Percentiles rank a stretch among this genome's conserved stretches.
These are phyloP conservation scores for Acarospora socialis DNA, from an alignment of 2,329 filamentous ascomycete species.

Conservation along the genomic window DNA sequence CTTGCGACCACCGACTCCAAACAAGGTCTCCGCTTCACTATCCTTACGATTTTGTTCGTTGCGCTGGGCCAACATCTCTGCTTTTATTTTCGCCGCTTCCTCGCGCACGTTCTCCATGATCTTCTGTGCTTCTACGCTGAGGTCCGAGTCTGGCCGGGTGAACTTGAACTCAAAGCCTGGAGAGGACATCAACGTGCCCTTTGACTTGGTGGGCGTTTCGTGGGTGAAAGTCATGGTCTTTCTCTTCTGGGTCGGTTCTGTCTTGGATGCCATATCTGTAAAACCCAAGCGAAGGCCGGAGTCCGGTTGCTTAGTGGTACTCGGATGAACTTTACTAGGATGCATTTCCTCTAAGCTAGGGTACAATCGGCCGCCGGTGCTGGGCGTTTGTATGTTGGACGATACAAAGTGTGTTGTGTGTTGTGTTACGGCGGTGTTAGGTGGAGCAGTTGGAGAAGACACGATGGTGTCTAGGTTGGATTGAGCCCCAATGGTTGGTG, in stretches of 20 bases:
- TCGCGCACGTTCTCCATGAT: constrained; percentile 55
- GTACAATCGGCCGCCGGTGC: constrained; percentile 49
- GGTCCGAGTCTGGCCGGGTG: constrained; percentile 27
- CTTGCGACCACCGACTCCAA: constrained; percentile 41
- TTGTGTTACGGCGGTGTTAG: constrained; percentile 19
- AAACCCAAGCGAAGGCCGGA: constrained; percentile 75
- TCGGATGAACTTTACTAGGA: constrained; percentile 64
- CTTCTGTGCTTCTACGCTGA: constrained; percentile 38
- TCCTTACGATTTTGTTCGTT: constrained; percentile 40
- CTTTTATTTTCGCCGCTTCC: constrained; percentile 57
- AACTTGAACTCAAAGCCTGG: constrained; percentile 34
- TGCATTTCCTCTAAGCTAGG: constrained; percentile 77
- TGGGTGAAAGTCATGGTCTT: constrained; percentile 12
- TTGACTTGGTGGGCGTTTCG: constrained; percentile 30
- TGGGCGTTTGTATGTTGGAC: constrained; percentile 42
- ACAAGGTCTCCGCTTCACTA: constrained; percentile 27
- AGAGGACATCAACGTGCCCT: constrained; percentile 25
- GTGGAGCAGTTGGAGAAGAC: constrained; percentile 17
- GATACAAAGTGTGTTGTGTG: constrained; percentile 23
- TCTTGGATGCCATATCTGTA: constrained; percentile 14
- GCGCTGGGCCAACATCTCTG: constrained; percentile 48
- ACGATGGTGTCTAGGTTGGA: constrained; percentile 20
- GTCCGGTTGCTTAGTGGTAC: constrained; percentile 60
- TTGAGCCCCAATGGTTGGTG: constrained; percentile 4
- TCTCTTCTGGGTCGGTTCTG: constrained; percentile 10